Evolutionary conservation across 73 alveolate species (phyloP).

Genomic region (Loxodes magnus): DNA sequence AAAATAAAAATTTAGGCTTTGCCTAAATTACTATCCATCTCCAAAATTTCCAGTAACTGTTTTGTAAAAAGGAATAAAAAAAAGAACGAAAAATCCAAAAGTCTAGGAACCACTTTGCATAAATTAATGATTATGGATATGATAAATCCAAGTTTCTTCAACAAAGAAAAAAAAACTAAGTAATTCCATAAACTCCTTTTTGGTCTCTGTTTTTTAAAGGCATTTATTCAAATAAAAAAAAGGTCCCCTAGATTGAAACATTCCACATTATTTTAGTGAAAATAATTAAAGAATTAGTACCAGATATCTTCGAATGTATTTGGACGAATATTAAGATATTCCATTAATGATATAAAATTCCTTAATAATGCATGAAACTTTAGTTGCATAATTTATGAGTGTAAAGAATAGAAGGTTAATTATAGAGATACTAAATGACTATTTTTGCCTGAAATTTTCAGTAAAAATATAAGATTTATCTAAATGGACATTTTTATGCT

Average conservation of each 20-base stretch:
- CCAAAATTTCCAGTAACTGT: constrained; percentile 98
- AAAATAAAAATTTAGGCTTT: constrained; percentile 95
- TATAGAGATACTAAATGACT: constrained; percentile 86
- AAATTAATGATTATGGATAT: constrained; percentile 94
- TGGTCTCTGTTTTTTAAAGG: constrained; percentile 99
- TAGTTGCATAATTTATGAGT: constrained; percentile 99
- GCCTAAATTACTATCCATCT: constrained; percentile 99
- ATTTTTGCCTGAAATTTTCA: constrained; percentile 73
- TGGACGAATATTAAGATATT: constrained; percentile 93
- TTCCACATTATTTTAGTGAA: constrained; percentile 98
- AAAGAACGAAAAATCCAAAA: constrained; percentile 99
- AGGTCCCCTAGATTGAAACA: constrained; percentile 99
- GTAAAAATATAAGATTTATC: constrained; percentile 71
- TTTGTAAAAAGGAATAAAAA: constrained; percentile 97
- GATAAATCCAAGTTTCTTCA: constrained; percentile 88
- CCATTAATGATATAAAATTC: constrained; percentile 97
- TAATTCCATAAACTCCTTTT: constrained; percentile 90
- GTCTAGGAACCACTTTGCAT: constrained; percentile 89
- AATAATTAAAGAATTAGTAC: constrained; percentile 92
- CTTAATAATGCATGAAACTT: constrained; percentile 99
- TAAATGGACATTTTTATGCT: constrained; percentile 75
- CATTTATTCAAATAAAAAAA: constrained; percentile 95
- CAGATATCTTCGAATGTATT: constrained; percentile 92
- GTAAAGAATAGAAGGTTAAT: constrained; percentile 96
- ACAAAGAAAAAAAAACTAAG: constrained; percentile 81